Evolutionary conservation across 2,329 filamentous ascomycete species (phyloP).

Genomic region (Colletotrichum echinochloae): DNA sequence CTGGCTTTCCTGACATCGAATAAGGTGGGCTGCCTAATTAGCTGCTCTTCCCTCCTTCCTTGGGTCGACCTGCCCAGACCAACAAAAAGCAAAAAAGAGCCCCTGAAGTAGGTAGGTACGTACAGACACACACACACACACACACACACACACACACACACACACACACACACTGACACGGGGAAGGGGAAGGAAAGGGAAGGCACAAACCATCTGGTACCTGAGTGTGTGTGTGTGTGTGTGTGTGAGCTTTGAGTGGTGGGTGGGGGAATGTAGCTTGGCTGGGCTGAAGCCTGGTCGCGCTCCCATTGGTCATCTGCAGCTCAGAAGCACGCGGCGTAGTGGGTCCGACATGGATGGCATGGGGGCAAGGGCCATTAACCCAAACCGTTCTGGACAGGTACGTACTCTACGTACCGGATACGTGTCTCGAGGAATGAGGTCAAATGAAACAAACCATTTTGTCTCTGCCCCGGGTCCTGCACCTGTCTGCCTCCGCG

Average conservation of each 20-base stretch:
- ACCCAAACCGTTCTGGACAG: too few species aligned
- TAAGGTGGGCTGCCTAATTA: too few species aligned
- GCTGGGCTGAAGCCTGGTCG: slow-evolving; percentile 24
- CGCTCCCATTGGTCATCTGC: slow-evolving; percentile 5
- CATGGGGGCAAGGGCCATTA: slow-evolving; percentile 6
- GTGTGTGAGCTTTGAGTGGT: slow-evolving; percentile 27
- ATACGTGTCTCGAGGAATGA: too few species aligned
- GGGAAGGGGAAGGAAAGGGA: slow-evolving; percentile 2
- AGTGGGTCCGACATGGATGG: slow-evolving; percentile 23
- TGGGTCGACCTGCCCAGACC: slow-evolving; percentile 13
- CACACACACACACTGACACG: not conserved
- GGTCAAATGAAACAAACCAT: slow-evolving; percentile 27
- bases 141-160: not conserved
- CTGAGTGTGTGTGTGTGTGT: not conserved
- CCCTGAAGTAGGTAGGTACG: too few species aligned
- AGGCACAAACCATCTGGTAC: slow-evolving; percentile 19
- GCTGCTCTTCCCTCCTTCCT: not conserved
- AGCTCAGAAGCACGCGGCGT: slow-evolving; percentile 1
- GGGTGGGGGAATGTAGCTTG: slow-evolving; percentile 5
- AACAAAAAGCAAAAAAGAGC: slow-evolving; percentile 35
- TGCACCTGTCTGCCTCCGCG: not conserved
- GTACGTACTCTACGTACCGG: too few species aligned
- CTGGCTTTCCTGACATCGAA: not conserved
- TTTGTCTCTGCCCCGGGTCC: not conserved
- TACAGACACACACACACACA: not conserved